Evolutionary conservation across 2,329 filamentous ascomycete species (phyloP), one percentile per base, ranked within the genome.

Genomic region (Plenodomus biglobosus): DNA sequence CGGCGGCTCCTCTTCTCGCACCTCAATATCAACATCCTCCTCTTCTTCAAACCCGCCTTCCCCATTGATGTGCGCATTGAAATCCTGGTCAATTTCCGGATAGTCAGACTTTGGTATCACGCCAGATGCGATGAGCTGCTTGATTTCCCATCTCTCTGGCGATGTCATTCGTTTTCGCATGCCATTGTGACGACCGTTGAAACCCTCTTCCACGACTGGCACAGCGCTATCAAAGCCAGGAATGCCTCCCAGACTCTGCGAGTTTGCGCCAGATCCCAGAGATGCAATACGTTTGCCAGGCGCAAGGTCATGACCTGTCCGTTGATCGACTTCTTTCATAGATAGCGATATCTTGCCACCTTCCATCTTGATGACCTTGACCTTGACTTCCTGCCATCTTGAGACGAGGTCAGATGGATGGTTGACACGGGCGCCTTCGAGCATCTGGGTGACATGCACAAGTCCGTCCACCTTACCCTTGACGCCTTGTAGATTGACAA

Each of bases 321-420:
- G 81, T 70, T 99, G 94, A 61, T 99, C 92, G 15, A 96, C 92
- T 53, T 96, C 92, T 66, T 96, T 96, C 92, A 99, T 96, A 0
- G 92, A 96, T 5, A 99, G 75, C 0, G 91, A 92, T 62, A 97
- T 86, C 21, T 89, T 82, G 44, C 79, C 84, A 3, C 87, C 86
- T 65, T 97, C 88, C 44, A 96, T 85, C 66, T 88, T 96, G 63
- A 87, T 79, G 19, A 99, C 87, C 71, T 99, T 99, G 61, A 97
- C 90, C 70, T 94, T 95, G 44, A 99, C 90, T 1, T 83, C 76
- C 68, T 97, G 92, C 5, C 88, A 89, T 51, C 83, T 81, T 2
- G 86, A 82, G 3, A 99, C 80, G 1, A 99, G 75, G 66, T 99
- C 94, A 0, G 90, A 91, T 0, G 94, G 94, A 68, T 97, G 90